phyloP scores from a whole-genome alignment of 2,329 filamentous ascomycete genomes.

The Trichothecium sympodiale region DNA sequence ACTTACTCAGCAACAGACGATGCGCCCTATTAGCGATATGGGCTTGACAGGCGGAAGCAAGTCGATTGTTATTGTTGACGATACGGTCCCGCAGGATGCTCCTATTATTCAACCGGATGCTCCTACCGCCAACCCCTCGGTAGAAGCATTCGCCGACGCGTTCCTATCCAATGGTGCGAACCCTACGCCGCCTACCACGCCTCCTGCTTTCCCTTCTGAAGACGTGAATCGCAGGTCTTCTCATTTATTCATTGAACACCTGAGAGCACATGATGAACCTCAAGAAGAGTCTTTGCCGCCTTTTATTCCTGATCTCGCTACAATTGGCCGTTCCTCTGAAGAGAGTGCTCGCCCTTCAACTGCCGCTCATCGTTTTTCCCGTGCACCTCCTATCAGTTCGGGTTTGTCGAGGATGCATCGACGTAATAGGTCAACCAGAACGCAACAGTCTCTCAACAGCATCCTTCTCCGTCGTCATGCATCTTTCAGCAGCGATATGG shows the following conservation, averaged over 20 bases:
- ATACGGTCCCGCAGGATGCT: conserved; percentile 41
- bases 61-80: conserved; percentile 81
- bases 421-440: conserved; percentile 35
- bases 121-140: conserved; percentile 30
- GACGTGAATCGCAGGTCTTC: conserved; percentile 43
- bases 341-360: conserved; percentile 23
- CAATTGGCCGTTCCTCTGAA: conserved; percentile 17
- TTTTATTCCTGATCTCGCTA: conserved; percentile 34
- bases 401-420: conserved; percentile 24
- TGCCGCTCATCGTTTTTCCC: conserved; percentile 14
- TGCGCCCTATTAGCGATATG: conserved; percentile 38
- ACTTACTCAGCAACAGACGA: conserved; percentile 17
- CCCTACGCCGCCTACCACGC: conserved; percentile 51
- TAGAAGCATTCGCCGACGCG: conserved; percentile 42
- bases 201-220: conserved; percentile 29
- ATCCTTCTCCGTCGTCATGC: conserved; percentile 43
- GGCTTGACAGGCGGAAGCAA: conserved; percentile 71
- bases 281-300: conserved; percentile 31
- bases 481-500: conserved; percentile 48
- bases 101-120: conserved; percentile 12
- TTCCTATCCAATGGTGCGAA: conserved; percentile 38
- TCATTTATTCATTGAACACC: conserved; percentile 38
- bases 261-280: conserved; percentile 19
- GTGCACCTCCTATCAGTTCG: conserved; percentile 16
- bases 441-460: conserved; percentile 38